Evolutionary conservation across 495 filamentous ascomycete genomes (phyloP).

Genomic region (Stereocaulon alpinum): DNA sequence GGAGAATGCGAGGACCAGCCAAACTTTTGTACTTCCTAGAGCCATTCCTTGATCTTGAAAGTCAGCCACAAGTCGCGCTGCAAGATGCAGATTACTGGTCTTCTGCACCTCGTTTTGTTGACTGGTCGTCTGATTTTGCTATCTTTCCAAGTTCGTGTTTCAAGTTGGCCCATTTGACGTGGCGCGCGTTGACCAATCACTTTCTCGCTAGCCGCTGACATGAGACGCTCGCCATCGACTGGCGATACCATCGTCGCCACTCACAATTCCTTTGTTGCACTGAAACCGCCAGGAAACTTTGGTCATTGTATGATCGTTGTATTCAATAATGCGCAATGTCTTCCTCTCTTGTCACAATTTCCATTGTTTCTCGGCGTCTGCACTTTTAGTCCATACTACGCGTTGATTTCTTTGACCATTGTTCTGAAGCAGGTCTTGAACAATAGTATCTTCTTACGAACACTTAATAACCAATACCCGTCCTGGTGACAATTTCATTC

Average conservation of each 20-base stretch:
- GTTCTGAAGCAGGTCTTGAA: neutral
- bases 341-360: neutral
- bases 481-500: neutral
- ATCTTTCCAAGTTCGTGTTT: neutral
- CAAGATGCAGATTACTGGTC: neutral
- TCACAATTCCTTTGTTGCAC: neutral
- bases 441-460: neutral
- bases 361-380: neutral
- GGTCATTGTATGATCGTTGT: neutral
- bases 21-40: too few relatives aligned
- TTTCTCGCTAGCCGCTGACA: neutral
- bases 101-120: neutral
- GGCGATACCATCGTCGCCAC: neutral
- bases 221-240: neutral
- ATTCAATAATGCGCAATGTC: neutral
- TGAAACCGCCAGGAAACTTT: too few relatives aligned
- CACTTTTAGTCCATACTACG: neutral
- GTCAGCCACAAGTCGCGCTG: too few relatives aligned
- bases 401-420: constrained; percentile 1
- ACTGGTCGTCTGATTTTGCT: neutral
- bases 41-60: too few relatives aligned
- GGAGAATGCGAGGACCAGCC: too few relatives aligned
- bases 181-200: neutral
- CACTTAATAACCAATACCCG: neutral
- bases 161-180: neutral